phyloP scores from a whole-genome alignment of 2,329 filamentous ascomycete genomes.

The Botrytis galanthina region DNA sequence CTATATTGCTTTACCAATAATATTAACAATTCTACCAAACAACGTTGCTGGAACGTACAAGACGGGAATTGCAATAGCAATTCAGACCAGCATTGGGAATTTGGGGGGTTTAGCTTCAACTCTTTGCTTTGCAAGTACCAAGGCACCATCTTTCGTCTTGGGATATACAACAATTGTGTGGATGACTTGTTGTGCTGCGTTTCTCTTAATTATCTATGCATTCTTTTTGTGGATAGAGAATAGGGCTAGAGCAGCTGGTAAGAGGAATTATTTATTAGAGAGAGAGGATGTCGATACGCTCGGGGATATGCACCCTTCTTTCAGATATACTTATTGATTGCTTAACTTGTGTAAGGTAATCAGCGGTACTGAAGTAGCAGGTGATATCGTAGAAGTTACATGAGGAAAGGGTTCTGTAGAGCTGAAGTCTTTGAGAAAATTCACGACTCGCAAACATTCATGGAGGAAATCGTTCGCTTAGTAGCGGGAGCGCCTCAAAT shows the following conservation, averaged over 20 bases:
- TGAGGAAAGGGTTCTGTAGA: neutral
- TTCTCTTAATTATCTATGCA: neutral
- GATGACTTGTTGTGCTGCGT: neutral
- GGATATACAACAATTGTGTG: neutral
- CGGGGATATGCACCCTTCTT: neutral
- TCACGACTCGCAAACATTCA: neutral
- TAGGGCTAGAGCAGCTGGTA: neutral
- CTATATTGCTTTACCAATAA: neutral
- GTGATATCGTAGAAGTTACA: neutral
- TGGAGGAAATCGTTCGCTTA: neutral
- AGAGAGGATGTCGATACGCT: neutral
- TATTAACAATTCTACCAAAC: neutral
- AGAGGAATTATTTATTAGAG: neutral
- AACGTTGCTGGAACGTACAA: neutral
- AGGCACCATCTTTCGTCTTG: neutral
- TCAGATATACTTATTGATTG: neutral
- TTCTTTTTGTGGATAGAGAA: neutral
- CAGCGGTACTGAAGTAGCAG: neutral
- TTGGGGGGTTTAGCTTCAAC: neutral
- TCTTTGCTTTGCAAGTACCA: neutral
- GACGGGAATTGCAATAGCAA: neutral
- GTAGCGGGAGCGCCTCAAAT: neutral
- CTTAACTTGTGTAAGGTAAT: neutral
- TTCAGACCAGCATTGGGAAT: neutral
- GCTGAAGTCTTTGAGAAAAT: neutral